These are phyloP conservation scores for Dalbergia oliveri DNA, from an alignment of 306 rosid species.

Conservation along the genomic window DNA sequence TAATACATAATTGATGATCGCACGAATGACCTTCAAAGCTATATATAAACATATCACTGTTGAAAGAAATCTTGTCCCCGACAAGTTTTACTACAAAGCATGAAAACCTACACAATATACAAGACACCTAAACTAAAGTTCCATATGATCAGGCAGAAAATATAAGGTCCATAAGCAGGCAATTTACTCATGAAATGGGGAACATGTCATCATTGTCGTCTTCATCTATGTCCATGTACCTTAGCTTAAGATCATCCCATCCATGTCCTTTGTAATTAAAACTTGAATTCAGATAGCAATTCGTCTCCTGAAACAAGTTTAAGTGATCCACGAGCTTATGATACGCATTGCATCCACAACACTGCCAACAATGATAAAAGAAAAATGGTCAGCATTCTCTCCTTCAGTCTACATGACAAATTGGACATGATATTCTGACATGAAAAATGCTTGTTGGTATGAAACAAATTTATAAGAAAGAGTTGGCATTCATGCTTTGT, in stretches of 20 bases:
- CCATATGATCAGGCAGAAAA: conserved; percentile 46
- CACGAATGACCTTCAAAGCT: conserved; percentile 41
- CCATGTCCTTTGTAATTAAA: conserved; percentile 77
- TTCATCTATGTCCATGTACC: conserved; percentile 66
- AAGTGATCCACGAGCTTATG: conserved; percentile 97
- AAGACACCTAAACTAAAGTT: conserved; percentile 49
- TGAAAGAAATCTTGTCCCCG: conserved; percentile 28
- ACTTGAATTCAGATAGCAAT: conserved; percentile 82
- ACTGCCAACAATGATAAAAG: conserved; percentile 56
- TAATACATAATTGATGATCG: conserved; percentile 36
- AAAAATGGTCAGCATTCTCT: conserved; percentile 23
- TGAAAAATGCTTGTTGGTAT: not conserved
- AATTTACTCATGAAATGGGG: conserved; percentile 63
- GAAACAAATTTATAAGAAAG: not conserved
- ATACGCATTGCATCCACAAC: conserved; percentile 92
- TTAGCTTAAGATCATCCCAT: conserved; percentile 75
- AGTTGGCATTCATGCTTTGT: not conserved
- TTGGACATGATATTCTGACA: conserved; percentile 10
- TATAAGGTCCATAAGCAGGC: conserved; percentile 47
- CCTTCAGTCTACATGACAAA: not conserved
- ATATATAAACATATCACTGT: conserved; percentile 39
- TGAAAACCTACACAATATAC: conserved; percentile 52
- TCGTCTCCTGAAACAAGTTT: conserved; percentile 92
- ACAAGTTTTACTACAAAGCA: conserved; percentile 28
- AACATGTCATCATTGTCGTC: conserved; percentile 55